These are phyloP conservation scores for Beauveria brongniartii DNA, from an alignment of 2,329 filamentous ascomycete genomes.

Conservation along the genomic window DNA sequence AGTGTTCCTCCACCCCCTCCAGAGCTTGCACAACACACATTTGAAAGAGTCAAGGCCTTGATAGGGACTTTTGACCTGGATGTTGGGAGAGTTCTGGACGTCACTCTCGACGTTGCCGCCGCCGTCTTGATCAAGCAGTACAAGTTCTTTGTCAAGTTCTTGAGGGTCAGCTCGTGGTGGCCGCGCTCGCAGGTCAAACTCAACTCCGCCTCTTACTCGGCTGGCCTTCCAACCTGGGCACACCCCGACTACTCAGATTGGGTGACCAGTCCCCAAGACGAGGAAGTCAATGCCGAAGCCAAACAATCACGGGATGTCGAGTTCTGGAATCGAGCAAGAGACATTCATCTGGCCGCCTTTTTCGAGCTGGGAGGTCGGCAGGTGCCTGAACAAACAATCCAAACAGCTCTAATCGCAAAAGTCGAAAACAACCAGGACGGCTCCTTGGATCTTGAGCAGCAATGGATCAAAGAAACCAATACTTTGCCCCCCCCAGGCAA, in stretches of 20 bases:
- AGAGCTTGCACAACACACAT: slow-evolving; percentile 74
- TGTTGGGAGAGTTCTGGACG: slow-evolving; percentile 87
- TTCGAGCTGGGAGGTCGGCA: slow-evolving; percentile 77
- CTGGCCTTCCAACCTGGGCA: slow-evolving; percentile 79
- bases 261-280: slow-evolving; percentile 61
- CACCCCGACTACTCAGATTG: slow-evolving; percentile 60
- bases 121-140: slow-evolving; percentile 88
- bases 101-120: slow-evolving; percentile 90
- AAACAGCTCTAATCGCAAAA: slow-evolving; percentile 32
- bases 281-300: slow-evolving; percentile 44
- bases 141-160: slow-evolving; percentile 87
- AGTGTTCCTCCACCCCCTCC: slow-evolving; percentile 64
- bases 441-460: slow-evolving; percentile 47
- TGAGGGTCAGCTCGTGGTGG: slow-evolving; percentile 95
- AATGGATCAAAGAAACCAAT: slow-evolving; percentile 75
- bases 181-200: slow-evolving; percentile 52
- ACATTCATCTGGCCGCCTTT: slow-evolving; percentile 72
- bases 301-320: slow-evolving; percentile 58
- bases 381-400: slow-evolving; percentile 50
- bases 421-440: slow-evolving; percentile 31
- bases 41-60: slow-evolving; percentile 85
- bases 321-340: slow-evolving; percentile 77
- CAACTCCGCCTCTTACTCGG: slow-evolving; percentile 38
- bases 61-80: slow-evolving; percentile 97
- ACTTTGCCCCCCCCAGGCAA: slow-evolving; percentile 82